Base-by-base conservation (phyloP, 2,329 filamentous ascomycete species). In the Myriosclerotinia curreyana region DNA sequence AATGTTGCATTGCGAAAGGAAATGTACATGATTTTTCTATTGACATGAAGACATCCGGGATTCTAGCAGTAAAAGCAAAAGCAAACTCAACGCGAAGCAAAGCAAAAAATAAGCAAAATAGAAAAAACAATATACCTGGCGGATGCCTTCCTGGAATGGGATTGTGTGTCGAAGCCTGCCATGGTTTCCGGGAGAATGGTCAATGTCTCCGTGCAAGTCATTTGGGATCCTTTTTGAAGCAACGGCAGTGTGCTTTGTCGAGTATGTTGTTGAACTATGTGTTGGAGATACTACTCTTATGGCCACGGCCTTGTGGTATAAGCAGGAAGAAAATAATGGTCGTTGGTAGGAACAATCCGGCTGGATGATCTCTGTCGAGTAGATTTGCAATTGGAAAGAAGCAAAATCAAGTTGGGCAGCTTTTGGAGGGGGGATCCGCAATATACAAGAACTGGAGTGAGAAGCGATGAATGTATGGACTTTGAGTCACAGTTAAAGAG, bases 81-180 rank as follows among this genome's bases (percentile, higher is more conserved):
- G 34, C 44, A 48, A 48, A 48, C 55, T 48, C 42, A 63, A 49
- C 42, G 55, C 54, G 66, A 58, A 61, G 36, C 64, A 68, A 68
- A 70, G 44, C 65, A 69, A 67, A 46, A 38, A 50, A 62, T 31
- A 51, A 50, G 42, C 49, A 60, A 48, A 65, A 65, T 62, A 66
- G 52, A 56, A 65, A 65, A 71, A 69, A 70, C 55, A 72, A 72
- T 71, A 73, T 74, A 74, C 73, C 73, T 74, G 69, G 69, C 69
- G 70, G 71, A 50, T 68, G 69, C 70, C 70, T 72, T 71, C 69
- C 72, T 65, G 68, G 71, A 65, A 60, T 63, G 67, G 54, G 70
- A 70, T 56, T 66, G 64, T 65, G 68, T 66, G 54, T 67, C 67
- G 71, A 70, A 74, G 69, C 68, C 70, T 66, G 72, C 62, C 72